phyloP scores from a whole-genome alignment of 2,329 filamentous ascomycete species.

The Annulohypoxylon truncatum region DNA sequence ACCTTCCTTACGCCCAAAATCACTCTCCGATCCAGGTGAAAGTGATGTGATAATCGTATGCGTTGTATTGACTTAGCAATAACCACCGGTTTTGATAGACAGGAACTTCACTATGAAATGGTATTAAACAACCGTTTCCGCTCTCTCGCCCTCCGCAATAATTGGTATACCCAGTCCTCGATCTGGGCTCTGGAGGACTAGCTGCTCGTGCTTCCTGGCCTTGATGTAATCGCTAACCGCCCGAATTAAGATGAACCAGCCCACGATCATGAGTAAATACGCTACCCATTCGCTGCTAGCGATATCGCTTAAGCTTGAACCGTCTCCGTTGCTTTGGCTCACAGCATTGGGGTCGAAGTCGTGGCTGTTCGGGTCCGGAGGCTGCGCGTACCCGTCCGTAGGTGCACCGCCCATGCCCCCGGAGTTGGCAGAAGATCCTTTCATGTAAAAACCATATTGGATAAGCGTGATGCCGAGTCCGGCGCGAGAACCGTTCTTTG shows the following conservation, averaged over 20 bases:
- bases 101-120: background rate
- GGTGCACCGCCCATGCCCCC: constrained; percentile 58
- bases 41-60: constrained; percentile 25
- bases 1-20: constrained; percentile 13
- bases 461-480: constrained; percentile 95
- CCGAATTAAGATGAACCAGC: constrained; percentile 97
- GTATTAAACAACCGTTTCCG: constrained; percentile 77
- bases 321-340: constrained; percentile 48
- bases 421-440: constrained; percentile 64
- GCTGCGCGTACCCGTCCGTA: constrained; percentile 72
- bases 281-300: constrained; percentile 87
- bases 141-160: constrained; percentile 84
- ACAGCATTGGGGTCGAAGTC: constrained; percentile 83
- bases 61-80: constrained; percentile 21
- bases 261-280: constrained; percentile 94
- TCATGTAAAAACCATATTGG: constrained; percentile 98
- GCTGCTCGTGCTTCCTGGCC: constrained; percentile 88
- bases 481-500: constrained; percentile 95
- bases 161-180: constrained; percentile 85
- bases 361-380: constrained; percentile 89
- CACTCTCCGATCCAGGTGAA: background rate
- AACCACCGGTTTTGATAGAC: constrained; percentile 8
- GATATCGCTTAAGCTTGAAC: constrained; percentile 66
- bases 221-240: constrained; percentile 91
- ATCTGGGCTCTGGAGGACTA: constrained; percentile 93